Evolutionary conservation across 2,329 filamentous ascomycete species (phyloP).

Genomic region (Sclerotinia trifoliorum): DNA sequence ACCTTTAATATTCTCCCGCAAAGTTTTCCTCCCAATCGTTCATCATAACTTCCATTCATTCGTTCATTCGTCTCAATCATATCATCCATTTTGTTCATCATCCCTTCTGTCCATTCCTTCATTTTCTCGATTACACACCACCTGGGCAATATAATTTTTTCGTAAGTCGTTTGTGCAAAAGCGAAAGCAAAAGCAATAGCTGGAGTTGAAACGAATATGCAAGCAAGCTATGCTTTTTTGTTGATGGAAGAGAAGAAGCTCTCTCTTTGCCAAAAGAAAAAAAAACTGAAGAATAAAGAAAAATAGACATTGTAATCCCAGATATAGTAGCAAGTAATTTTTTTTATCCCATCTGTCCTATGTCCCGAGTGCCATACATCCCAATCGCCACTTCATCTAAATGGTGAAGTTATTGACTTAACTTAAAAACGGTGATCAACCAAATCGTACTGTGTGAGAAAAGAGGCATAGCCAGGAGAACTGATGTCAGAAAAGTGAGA

Average conservation of each 20-base stretch:
- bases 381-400: background rate
- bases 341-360: background rate
- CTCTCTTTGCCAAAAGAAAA: background rate
- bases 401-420: conserved; percentile 8
- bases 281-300: background rate
- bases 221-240: background rate
- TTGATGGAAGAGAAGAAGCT: background rate
- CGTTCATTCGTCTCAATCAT: background rate
- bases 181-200: background rate
- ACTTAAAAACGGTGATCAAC: conserved; percentile 9
- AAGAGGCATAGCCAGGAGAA: background rate
- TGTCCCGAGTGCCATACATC: background rate
- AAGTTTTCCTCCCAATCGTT: background rate
- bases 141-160: conserved; percentile 15
- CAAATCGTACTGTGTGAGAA: conserved; percentile 1
- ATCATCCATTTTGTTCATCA: background rate
- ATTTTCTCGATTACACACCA: conserved; percentile 12
- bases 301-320: background rate
- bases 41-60: no score
- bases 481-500: background rate
- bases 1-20: background rate
- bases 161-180: background rate
- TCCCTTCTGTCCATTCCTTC: no score
- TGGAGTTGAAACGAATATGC: background rate
- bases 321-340: conserved; percentile 11